These are phyloP conservation scores for Dactylellina haptotyla DNA, from an alignment of 2,329 filamentous ascomycete genomes.

Conservation along the genomic window DNA sequence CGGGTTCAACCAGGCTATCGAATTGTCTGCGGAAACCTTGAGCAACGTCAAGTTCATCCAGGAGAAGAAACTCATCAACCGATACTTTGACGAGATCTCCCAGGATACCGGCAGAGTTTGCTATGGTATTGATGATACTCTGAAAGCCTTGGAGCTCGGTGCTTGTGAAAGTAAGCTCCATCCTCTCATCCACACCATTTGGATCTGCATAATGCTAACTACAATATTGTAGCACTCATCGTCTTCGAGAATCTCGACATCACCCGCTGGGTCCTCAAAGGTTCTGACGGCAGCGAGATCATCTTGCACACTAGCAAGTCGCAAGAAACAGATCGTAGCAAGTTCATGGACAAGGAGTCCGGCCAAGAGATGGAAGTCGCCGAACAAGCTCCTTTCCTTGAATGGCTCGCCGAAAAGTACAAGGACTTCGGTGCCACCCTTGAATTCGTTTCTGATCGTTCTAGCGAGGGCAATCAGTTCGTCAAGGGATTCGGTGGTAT, in stretches of 20 bases:
- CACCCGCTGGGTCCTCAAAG: conserved; percentile 89
- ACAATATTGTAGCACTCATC: conserved; percentile 72
- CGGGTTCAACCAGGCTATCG: conserved; percentile 99
- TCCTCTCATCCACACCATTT: no score
- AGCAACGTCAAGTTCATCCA: conserved; percentile 99
- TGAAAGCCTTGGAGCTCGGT: conserved; percentile 95
- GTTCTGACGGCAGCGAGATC: conserved; percentile 75
- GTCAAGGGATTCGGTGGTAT: conserved; percentile 99
- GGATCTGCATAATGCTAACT: neutral
- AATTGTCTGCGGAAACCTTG: conserved; percentile 91
- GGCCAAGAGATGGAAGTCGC: conserved; percentile 97
- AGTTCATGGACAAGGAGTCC: conserved; percentile 95
- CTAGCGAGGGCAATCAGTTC: conserved; percentile 98
- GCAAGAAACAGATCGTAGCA: conserved; percentile 80
- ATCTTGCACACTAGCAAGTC: conserved; percentile 88
- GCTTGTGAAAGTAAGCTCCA: conserved; percentile 77
- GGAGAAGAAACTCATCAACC: conserved; percentile 99
- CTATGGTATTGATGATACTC: conserved; percentile 96
- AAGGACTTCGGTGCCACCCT: conserved; percentile 95
- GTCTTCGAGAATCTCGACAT: conserved; percentile 98
- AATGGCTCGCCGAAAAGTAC: conserved; percentile 99
- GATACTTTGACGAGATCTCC: conserved; percentile 99
- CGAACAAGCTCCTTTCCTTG: conserved; percentile 90
- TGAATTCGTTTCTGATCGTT: conserved; percentile 97
- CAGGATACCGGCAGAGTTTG: conserved; percentile 96